Percentiles rank a stretch among this genome's conserved stretches.
Conservation (phyloP, 495 filamentous ascomycete genomes). For the Hypoxylon rickii region DNA sequence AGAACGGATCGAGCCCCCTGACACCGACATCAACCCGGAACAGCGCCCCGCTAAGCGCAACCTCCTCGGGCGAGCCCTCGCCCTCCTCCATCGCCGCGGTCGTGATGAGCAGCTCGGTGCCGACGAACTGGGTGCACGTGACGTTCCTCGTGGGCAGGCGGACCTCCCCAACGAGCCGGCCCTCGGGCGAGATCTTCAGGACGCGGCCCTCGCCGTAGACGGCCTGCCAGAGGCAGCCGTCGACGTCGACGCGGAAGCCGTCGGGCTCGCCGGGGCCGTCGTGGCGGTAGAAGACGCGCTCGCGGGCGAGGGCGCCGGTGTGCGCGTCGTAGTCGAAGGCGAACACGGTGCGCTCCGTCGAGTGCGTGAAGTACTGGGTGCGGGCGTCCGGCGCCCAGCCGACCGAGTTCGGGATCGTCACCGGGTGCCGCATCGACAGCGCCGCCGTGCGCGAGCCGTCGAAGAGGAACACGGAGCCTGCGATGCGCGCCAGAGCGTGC, state of each 20-base stretch:
- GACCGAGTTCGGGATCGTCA: constrained; percentile 88
- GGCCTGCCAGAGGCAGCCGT: constrained; percentile 79
- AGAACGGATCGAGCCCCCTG: constrained; percentile 59
- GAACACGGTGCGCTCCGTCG: constrained; percentile 70
- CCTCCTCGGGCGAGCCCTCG: constrained; percentile 61
- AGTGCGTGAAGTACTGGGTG: constrained; percentile 84
- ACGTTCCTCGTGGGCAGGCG: constrained; percentile 68
- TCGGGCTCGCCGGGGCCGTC: constrained; percentile 69
- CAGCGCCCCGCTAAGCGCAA: constrained; percentile 65
- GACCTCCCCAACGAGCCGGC: constrained; percentile 68
- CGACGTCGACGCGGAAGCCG: constrained; percentile 72
- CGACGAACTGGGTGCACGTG: constrained; percentile 75
- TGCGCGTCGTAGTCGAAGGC: constrained; percentile 73
- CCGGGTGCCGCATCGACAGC: constrained; percentile 35
- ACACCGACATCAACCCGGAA: constrained; percentile 72
- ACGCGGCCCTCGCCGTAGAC: constrained; percentile 73
- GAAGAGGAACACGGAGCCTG: constrained; percentile 50
- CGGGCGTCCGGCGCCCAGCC: constrained; percentile 71
- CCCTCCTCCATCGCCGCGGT: constrained; percentile 65
- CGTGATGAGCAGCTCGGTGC: constrained; percentile 76
- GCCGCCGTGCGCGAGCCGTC: constrained; percentile 26
- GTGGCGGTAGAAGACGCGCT: constrained; percentile 68
- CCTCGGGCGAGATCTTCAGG: constrained; percentile 66
- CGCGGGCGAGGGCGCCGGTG: constrained; percentile 66
- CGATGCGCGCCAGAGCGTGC: too few relatives aligned